Conservation (phyloP, 257 asterid genomes). For the Salvia hispanica region DNA sequence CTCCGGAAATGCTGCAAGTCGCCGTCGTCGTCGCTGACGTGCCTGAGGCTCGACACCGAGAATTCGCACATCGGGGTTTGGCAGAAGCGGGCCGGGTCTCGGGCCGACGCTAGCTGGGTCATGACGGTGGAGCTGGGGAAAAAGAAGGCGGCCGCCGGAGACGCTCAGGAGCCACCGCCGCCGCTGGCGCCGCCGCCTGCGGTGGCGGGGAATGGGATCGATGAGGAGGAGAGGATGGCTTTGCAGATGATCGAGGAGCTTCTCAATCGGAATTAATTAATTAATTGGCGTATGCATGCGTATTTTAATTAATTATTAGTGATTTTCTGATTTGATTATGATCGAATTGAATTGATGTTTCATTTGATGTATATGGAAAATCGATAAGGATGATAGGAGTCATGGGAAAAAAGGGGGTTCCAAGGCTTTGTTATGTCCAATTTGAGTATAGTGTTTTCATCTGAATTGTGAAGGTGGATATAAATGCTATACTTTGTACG, state of each 20-base stretch:
- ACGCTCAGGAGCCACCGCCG: slow-evolving; percentile 1
- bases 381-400: slow-evolving; percentile 17
- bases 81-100: slow-evolving; percentile 91
- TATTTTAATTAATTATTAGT: not conserved
- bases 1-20: slow-evolving; percentile 71
- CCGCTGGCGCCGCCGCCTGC: slow-evolving; percentile 12
- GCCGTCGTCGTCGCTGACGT: slow-evolving; percentile 84
- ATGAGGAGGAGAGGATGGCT: slow-evolving; percentile 65
- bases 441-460: slow-evolving; percentile 8
- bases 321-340: not conserved
- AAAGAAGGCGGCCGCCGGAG: slow-evolving; percentile 26
- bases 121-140: slow-evolving; percentile 78
- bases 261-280: slow-evolving; percentile 50
- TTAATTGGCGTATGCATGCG: not conserved
- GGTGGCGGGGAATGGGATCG: slow-evolving; percentile 41
- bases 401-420: not conserved
- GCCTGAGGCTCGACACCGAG: slow-evolving; percentile 79
- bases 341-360: not conserved
- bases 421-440: slow-evolving; percentile 21
- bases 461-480: slow-evolving; percentile 30
- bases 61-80: slow-evolving; percentile 86
- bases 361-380: not conserved
- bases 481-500: not conserved
- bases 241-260: slow-evolving; percentile 88
- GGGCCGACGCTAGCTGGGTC: slow-evolving; percentile 82